Conservation (phyloP, 2,329 filamentous ascomycete species). For the Arthrobotrys musiformis region DNA sequence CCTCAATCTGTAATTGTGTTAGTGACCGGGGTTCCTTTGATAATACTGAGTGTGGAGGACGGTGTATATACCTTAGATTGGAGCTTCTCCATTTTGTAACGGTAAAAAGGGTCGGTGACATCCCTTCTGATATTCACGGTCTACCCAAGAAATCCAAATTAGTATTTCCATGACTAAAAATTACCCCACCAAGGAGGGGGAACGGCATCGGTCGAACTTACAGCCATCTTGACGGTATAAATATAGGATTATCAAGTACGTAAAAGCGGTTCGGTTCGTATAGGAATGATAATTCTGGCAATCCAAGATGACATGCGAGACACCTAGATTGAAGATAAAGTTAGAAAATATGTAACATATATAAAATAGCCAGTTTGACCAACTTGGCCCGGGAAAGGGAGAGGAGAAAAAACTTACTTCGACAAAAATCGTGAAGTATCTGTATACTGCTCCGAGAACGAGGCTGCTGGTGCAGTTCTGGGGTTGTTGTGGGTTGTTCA, state of each 20-base stretch:
- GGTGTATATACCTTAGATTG: conserved; percentile 76
- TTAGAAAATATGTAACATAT: neutral
- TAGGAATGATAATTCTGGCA: conserved; percentile 39
- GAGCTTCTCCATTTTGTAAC: conserved; percentile 99
- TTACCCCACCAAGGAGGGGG: neutral
- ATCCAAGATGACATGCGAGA: conserved; percentile 55
- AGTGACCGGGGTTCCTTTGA: neutral
- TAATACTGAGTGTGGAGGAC: neutral
- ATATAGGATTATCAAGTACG: conserved; percentile 44
- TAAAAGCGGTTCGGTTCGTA: conserved; percentile 52
- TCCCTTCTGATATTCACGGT: conserved; percentile 98
- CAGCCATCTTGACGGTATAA: conserved; percentile 52
- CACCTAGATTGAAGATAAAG: conserved; percentile 21
- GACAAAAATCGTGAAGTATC: conserved; percentile 25
- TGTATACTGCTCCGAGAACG: conserved; percentile 30
- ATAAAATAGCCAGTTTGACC: neutral
- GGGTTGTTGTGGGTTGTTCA: conserved; percentile 13
- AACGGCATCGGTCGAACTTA: conserved; percentile 6
- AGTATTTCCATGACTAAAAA: conserved; percentile 7
- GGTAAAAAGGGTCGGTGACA: conserved; percentile 98
- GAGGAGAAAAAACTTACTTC: conserved; percentile 34
- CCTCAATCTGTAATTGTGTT: conserved; percentile 74
- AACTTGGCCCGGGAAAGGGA: neutral
- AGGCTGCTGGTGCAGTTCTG: conserved; percentile 17
- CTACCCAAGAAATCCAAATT: neutral